Evolutionary conservation across 768 basidiomycete species (phyloP).

Genomic region (Suillus spraguei): DNA sequence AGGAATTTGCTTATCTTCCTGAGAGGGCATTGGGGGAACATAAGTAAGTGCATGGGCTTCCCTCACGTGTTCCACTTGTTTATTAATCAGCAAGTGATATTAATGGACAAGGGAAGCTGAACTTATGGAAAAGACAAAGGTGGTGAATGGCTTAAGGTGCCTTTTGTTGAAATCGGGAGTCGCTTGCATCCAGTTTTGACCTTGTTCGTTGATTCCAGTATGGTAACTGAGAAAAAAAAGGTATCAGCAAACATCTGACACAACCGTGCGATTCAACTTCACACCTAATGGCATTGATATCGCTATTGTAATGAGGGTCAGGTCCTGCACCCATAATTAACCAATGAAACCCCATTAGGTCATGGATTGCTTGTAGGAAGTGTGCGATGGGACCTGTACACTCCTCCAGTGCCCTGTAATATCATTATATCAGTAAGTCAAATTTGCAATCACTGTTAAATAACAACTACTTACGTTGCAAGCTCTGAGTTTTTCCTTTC

Average conservation of each 20-base stretch:
- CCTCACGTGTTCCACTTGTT: not conserved
- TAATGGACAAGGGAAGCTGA: not conserved
- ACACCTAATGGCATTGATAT: not conserved
- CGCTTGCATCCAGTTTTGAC: not conserved
- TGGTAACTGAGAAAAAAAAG: not conserved
- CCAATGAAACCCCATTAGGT: not conserved
- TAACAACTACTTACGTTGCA: not conserved
- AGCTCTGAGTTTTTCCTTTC: not conserved
- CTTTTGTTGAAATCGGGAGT: not conserved
- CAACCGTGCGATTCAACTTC: not conserved
- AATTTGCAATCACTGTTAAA: not conserved
- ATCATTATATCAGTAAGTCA: not conserved
- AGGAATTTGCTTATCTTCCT: not conserved
- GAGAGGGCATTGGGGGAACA: not conserved
- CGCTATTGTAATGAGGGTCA: not conserved
- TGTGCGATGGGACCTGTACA: not conserved
- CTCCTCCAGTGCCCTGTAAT: not conserved
- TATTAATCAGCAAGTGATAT: not conserved
- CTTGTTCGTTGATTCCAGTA: not conserved
- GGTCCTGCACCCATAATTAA: not conserved
- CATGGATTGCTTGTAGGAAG: not conserved
- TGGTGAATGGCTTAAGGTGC: not conserved
- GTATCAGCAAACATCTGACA: not conserved
- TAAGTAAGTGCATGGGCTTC: not conserved
- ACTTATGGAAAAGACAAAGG: not conserved